Evolutionary conservation across 257 asterid species (phyloP).

Genomic region (Rauvolfia tetraphylla): DNA sequence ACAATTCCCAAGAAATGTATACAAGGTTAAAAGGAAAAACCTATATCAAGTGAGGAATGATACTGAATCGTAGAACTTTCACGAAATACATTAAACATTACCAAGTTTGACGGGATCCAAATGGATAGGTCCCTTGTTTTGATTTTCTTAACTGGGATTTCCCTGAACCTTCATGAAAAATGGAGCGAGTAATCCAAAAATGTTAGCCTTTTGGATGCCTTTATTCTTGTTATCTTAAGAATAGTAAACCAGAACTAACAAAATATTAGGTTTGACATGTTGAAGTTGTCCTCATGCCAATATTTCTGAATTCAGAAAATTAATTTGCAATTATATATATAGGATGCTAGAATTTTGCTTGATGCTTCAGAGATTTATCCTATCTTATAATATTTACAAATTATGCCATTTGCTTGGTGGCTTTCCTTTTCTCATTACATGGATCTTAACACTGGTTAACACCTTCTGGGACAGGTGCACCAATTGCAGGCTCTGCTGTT

Average conservation of each 20-base stretch:
- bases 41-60: too few relatives aligned
- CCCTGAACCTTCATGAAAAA: neutral
- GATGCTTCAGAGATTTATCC: too few relatives aligned
- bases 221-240: neutral
- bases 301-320: neutral
- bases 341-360: too few relatives aligned
- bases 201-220: too few relatives aligned
- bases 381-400: neutral
- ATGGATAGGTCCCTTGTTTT: neutral
- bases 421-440: neutral
- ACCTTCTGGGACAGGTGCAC: conserved; percentile 41
- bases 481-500: conserved; percentile 61
- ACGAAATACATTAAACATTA: too few relatives aligned
- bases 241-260: neutral
- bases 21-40: too few relatives aligned
- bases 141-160: neutral
- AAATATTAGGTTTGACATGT: neutral
- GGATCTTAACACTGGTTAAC: neutral
- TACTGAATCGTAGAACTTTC: too few relatives aligned
- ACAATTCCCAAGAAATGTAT: too few relatives aligned
- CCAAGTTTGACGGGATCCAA: neutral
- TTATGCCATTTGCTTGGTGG: neutral
- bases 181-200: neutral
- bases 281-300: neutral
- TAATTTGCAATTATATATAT: too few relatives aligned